Conservation (phyloP, 2,329 filamentous ascomycete genomes). For the Lecanoromycetidae sp. region DNA sequence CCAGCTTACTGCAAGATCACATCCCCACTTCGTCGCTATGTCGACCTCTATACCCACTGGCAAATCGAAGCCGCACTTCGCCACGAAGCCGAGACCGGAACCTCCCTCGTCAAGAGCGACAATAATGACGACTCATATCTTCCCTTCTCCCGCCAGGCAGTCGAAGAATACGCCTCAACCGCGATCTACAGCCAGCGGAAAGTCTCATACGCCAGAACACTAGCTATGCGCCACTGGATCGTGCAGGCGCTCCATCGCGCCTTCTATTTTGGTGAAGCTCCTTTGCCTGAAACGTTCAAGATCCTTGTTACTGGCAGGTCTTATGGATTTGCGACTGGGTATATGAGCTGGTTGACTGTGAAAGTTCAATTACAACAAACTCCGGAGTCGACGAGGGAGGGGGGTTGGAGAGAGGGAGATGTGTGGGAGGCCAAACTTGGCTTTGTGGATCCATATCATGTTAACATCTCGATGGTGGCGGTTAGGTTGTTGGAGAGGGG, state of each 20-base stretch:
- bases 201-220: not conserved
- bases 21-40: constrained; percentile 48
- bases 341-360: not conserved
- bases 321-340: not conserved
- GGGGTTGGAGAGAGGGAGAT: constrained; percentile 29
- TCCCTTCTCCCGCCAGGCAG: constrained; percentile 37
- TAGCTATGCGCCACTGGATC: constrained; percentile 32
- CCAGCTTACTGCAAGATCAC: constrained; percentile 46
- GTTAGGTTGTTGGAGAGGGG: constrained; percentile 27
- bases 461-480: constrained; percentile 25
- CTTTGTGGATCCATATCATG: constrained; percentile 26
- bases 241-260: constrained; percentile 45
- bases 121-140: constrained; percentile 27
- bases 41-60: constrained; percentile 50
- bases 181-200: constrained; percentile 31
- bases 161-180: constrained; percentile 39
- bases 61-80: constrained; percentile 52
- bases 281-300: constrained; percentile 37
- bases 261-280: constrained; percentile 42
- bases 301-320: no score
- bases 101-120: constrained; percentile 29
- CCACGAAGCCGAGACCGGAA: constrained; percentile 38
- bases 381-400: not conserved
- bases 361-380: constrained; percentile 3
- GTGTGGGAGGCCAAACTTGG: constrained; percentile 35